phyloP scores from a whole-genome alignment of 306 rosid genomes.

The Cicer arietinum region DNA sequence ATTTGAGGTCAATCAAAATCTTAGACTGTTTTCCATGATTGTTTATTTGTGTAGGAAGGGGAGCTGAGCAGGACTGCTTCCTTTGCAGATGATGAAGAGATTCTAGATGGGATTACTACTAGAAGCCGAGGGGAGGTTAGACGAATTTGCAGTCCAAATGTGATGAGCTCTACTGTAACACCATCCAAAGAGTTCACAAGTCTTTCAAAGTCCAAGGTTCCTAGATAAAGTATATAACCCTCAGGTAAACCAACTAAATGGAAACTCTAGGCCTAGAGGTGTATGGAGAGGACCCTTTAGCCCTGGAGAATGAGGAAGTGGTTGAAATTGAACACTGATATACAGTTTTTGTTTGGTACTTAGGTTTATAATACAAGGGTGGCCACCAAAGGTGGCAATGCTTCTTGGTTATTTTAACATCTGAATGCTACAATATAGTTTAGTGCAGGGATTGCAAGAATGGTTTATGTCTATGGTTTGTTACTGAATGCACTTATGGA shows the following conservation, averaged over 20 bases:
- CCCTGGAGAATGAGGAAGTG: slow-evolving; percentile 58
- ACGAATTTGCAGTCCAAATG: slow-evolving; percentile 60
- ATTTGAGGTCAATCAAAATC: background rate
- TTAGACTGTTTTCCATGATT: slow-evolving; percentile 15
- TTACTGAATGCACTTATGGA: no score
- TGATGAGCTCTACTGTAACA: slow-evolving; percentile 49
- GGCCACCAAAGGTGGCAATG: slow-evolving; percentile 37
- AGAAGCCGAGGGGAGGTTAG: slow-evolving; percentile 74
- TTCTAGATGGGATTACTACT: slow-evolving; percentile 63
- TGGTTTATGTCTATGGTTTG: no score
- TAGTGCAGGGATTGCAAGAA: slow-evolving; percentile 1
- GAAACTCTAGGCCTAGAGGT: slow-evolving; percentile 50
- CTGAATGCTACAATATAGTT: slow-evolving; percentile 12
- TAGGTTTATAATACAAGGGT: slow-evolving; percentile 21
- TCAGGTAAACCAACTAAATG: slow-evolving; percentile 46
- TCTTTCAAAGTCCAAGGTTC: slow-evolving; percentile 46
- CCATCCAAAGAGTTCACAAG: slow-evolving; percentile 46
- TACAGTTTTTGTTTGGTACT: background rate
- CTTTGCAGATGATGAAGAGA: slow-evolving; percentile 65
- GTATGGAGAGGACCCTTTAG: slow-evolving; percentile 52
- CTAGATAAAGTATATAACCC: slow-evolving; percentile 55
- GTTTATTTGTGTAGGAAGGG: slow-evolving; percentile 52
- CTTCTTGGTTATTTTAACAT: slow-evolving; percentile 31
- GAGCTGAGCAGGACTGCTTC: slow-evolving; percentile 60
- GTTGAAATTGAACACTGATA: slow-evolving; percentile 44